phyloP scores from a whole-genome alignment of 129 eudicot species.

The Chrysanthemum seticuspe region DNA sequence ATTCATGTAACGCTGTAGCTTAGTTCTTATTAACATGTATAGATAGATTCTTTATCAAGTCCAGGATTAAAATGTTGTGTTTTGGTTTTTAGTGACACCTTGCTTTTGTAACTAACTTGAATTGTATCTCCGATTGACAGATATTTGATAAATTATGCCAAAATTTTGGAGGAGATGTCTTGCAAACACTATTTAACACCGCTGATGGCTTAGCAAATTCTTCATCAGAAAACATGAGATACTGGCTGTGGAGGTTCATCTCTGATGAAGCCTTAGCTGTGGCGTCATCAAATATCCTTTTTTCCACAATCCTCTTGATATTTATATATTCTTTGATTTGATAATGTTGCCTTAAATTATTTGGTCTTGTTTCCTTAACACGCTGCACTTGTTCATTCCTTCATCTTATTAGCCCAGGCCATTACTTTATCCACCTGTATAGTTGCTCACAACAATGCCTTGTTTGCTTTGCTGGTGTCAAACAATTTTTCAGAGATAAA shows the following conservation, averaged over 20 bases:
- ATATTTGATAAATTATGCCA: constrained; percentile 95
- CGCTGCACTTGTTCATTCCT: constrained; percentile 78
- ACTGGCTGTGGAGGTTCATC: constrained; percentile 69
- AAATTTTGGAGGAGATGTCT: constrained; percentile 94
- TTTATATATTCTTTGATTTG: neutral
- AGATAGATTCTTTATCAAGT: neutral
- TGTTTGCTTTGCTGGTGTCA: constrained; percentile 88
- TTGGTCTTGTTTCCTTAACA: constrained; percentile 60
- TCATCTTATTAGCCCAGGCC: constrained; percentile 90
- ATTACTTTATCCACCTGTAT: constrained; percentile 89
- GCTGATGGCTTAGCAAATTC: constrained; percentile 76
- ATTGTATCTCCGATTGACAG: constrained; percentile 38
- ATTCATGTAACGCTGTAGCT: constrained; percentile 8
- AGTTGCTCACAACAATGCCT: constrained; percentile 96
- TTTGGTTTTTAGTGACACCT: constrained; percentile 1
- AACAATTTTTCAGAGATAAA: constrained; percentile 96
- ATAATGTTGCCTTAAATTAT: constrained; percentile 10
- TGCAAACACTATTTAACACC: constrained; percentile 80
- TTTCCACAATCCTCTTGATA: neutral
- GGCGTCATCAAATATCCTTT: constrained; percentile 93
- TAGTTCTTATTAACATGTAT: constrained; percentile 10
- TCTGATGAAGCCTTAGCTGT: constrained; percentile 73
- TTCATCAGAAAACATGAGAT: constrained; percentile 59
- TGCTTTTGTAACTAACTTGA: constrained; percentile 14
- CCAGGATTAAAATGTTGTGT: neutral